These are phyloP conservation scores for Fusarium graminum DNA, from an alignment of 2,329 filamentous ascomycete species.

Conservation along the genomic window DNA sequence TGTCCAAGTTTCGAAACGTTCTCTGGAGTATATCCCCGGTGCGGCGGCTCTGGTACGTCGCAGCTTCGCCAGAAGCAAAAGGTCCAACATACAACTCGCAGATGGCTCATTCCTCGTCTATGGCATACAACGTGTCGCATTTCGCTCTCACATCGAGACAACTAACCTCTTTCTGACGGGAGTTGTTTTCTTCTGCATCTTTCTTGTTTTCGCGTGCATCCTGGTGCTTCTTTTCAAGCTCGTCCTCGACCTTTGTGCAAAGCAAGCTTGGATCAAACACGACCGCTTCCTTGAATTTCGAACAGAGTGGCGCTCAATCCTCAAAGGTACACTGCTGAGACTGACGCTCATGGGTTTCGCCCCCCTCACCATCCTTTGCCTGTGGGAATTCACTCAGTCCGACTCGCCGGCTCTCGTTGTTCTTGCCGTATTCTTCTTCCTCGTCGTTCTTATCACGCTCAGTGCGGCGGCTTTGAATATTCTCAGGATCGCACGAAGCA, in stretches of 20 bases:
- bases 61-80: slow-evolving; percentile 66
- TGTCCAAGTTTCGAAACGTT: slow-evolving; percentile 81
- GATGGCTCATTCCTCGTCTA: slow-evolving; percentile 74
- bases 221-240: slow-evolving; percentile 84
- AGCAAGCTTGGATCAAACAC: slow-evolving; percentile 79
- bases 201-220: slow-evolving; percentile 80
- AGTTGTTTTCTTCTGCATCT: slow-evolving; percentile 87
- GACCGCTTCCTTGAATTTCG: slow-evolving; percentile 94
- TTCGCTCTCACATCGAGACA: slow-evolving; percentile 83
- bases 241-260: slow-evolving; percentile 79
- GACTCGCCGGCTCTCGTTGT: slow-evolving; percentile 90
- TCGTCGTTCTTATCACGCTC: slow-evolving; percentile 81
- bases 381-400: slow-evolving; percentile 90
- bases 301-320: slow-evolving; percentile 89
- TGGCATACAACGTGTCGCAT: slow-evolving; percentile 92
- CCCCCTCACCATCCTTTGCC: slow-evolving; percentile 87
- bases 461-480: slow-evolving; percentile 90
- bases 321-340: slow-evolving; percentile 94
- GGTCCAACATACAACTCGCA: slow-evolving; percentile 65
- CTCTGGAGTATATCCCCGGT: slow-evolving; percentile 56
- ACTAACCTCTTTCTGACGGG: slow-evolving; percentile 96
- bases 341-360: slow-evolving; percentile 91
- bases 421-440: slow-evolving; percentile 87
- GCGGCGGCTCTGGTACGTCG: slow-evolving; percentile 65
- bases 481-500: slow-evolving; percentile 91